Evolutionary conservation across 129 eudicot species (phyloP), one percentile per base, ranked within the genome.

Genomic region (Arctium minus): DNA sequence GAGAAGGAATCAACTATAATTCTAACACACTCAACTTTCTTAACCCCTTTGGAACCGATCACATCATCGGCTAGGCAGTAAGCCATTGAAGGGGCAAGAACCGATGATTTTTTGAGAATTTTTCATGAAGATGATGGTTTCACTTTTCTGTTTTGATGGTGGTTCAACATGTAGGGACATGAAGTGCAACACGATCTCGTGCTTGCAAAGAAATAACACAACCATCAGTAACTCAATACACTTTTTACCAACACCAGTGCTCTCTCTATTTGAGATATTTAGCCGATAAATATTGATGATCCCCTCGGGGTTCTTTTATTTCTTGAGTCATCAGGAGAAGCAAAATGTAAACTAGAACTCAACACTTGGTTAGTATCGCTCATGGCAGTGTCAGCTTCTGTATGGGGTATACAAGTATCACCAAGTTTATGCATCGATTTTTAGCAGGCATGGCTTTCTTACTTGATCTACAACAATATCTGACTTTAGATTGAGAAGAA

Each of bases 371-470:
- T 97, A 32, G 94, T 88, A 40, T 97, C 97, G 87, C 98, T 94
- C 93, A 93, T 88, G 67, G 95, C 88, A 79, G 94, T 85, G 80
- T 89, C 98, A 62, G 92, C 98, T 87, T 96, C 99, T 84, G 85
- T 89, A 31, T 80, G 88, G 37, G 90, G 81, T 92, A 82, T 48
- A 73, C 84, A 88, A 39, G 83, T 81, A 70, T 90, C 99, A 70
- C 89, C 92, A 22, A 65, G 82, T 86, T 93, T 96, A 60, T 89
- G 90, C 81, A 83, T 89, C 8, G 95, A 91, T 76, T 89, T 96
- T 79, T 93, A 98, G 32, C 96, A 91, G 37, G 89, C 94, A 30
- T 96, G 96, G 98, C 94, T 86, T 96, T 96, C 85, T 90, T 96
- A 82, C 94, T 87, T 77, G 99, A 95, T 89, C 97, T 89, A 83